phyloP scores from a whole-genome alignment of 2,329 filamentous ascomycete species.

The Ascochyta rabiei region DNA sequence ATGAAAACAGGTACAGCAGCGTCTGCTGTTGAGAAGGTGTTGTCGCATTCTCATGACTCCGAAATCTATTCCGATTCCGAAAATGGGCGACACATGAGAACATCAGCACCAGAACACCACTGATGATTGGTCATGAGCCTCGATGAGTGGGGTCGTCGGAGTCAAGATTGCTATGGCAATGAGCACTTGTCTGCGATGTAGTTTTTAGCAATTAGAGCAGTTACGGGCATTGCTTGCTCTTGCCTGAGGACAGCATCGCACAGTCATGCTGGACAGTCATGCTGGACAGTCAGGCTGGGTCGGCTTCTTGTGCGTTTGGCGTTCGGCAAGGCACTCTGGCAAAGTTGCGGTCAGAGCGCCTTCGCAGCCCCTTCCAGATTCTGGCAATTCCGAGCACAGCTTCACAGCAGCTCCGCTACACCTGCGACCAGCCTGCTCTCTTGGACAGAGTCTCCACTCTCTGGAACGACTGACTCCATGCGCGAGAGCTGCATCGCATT shows the following conservation, averaged over 20 bases:
- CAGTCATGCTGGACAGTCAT: neutral
- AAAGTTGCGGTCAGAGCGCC: conserved; percentile 30
- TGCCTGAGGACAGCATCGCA: neutral
- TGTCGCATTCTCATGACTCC: conserved; percentile 7
- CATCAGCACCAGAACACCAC: neutral
- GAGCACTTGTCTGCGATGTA: neutral
- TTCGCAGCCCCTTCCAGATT: neutral
- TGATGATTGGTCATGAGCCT: neutral
- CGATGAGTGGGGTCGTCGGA: neutral
- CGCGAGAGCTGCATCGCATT: neutral
- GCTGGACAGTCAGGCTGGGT: neutral
- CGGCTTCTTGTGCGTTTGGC: conserved; percentile 10
- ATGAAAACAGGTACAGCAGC: neutral
- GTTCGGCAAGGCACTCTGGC: conserved; percentile 34
- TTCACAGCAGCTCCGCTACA: conserved; percentile 2
- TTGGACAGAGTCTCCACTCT: neutral
- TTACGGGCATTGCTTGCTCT: neutral
- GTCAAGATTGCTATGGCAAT: neutral
- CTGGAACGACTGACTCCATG: conserved; percentile 1
- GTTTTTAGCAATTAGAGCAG: neutral
- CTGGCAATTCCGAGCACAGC: neutral
- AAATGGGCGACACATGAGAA: conserved; percentile 1
- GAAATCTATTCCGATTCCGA: conserved; percentile 13
- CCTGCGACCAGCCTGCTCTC: neutral
- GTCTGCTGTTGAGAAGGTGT: conserved; percentile 2